Conservation (phyloP, 768 basidiomycete species). For the Tylopilus vinaceipallidus region DNA sequence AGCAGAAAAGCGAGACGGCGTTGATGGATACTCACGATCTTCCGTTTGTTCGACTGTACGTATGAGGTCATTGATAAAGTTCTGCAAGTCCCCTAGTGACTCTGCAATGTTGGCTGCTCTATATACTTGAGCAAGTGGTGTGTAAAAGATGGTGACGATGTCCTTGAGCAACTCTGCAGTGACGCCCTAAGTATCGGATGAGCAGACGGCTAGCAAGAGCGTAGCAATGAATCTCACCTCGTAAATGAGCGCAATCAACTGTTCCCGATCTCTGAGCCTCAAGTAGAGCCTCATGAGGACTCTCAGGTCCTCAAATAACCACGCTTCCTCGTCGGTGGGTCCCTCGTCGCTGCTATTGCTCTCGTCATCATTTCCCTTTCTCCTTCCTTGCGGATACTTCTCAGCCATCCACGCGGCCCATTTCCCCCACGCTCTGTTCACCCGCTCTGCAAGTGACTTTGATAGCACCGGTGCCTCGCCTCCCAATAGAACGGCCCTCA, state of each 20-base stretch:
- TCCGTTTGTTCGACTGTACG: conserved; percentile 90
- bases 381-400: conserved; percentile 46
- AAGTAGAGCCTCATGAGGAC: conserved; percentile 78
- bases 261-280: conserved; percentile 82
- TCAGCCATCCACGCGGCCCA: conserved; percentile 72
- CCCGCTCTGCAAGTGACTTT: conserved; percentile 75
- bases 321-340: conserved; percentile 91
- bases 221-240: conserved; percentile 56
- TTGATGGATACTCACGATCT: conserved; percentile 58
- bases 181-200: conserved; percentile 58
- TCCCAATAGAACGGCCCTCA: conserved; percentile 78
- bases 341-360: conserved; percentile 93
- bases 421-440: conserved; percentile 74
- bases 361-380: conserved; percentile 51
- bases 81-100: conserved; percentile 87
- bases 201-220: neutral
- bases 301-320: conserved; percentile 91
- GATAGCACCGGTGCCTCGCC: conserved; percentile 72
- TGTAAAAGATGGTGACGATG: conserved; percentile 98
- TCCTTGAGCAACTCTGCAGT: conserved; percentile 96
- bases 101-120: conserved; percentile 96
- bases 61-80: conserved; percentile 93
- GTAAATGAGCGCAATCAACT: conserved; percentile 89
- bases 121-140: conserved; percentile 95
- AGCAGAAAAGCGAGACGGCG: neutral